Base-by-base conservation (phyloP, 2,329 filamentous ascomycete genomes). In the Paraphoma chrysanthemicola region DNA sequence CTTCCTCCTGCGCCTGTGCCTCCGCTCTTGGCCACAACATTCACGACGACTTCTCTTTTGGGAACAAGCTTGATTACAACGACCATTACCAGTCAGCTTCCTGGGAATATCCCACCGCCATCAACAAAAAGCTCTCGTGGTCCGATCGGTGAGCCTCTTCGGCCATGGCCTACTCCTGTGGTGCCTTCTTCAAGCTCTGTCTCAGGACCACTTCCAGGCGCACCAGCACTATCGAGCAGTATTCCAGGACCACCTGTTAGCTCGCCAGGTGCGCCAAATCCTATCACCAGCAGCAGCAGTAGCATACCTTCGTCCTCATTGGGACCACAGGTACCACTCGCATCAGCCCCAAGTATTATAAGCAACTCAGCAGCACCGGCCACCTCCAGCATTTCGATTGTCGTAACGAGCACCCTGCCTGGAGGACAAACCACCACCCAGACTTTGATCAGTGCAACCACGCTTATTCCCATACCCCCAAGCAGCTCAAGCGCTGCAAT, bases 361-460 rank as follows among this genome's bases (percentile, higher is more conserved):
- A 17, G 31, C 2, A 31, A 14, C 7, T 10, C 28, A 41, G 23
- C 45, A 16, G 18, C 50, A 10, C 7, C 8, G 28, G 5, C 18
- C 5, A 31, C 23, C 6, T 46, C 39, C 23, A 57, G 42, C 43
- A n/a, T 30, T n/a, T 5, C 44, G 12, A 36, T 47, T 18, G 53
- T 45, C 8, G 33, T 47, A 5, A 54, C 48, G n/a, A 56, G 44
- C 38, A 30, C 46, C 39, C 17, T 47, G 14, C 16, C 55, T 39
- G 51, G 48, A 6, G 42, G 44, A 23, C 47, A 49, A 14, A 49
- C 47, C 8, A 49, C 47, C 6, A 42, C 36, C 39, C 12, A 41
- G 3, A 29, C 49, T 5, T 33, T 14, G 31, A 49, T 38, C 16
- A 43, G 29, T 10, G 41, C 30, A 6, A 44, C 36, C 2, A 49